phyloP scores from a whole-genome alignment of 2,329 filamentous ascomycete genomes.

The Hypoxylon sp. region DNA sequence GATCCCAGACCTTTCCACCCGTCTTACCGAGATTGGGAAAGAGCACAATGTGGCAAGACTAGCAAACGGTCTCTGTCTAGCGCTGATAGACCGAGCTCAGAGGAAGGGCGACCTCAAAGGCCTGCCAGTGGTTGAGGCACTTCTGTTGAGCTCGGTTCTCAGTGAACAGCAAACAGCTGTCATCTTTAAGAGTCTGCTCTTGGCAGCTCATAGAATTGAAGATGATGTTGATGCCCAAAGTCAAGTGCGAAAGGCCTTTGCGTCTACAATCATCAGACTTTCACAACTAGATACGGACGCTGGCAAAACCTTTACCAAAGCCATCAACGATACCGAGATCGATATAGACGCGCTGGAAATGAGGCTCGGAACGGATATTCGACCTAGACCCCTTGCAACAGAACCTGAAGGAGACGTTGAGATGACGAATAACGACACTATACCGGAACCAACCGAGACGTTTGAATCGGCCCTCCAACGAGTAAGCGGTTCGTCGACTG shows the following conservation, averaged over 20 bases:
- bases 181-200: constrained; percentile 70
- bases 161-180: constrained; percentile 69
- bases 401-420: constrained; percentile 58
- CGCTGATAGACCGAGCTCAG: constrained; percentile 66
- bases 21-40: constrained; percentile 67
- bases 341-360: constrained; percentile 79
- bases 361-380: constrained; percentile 74
- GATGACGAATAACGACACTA: constrained; percentile 52
- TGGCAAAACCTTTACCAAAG: constrained; percentile 70
- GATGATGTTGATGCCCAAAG: constrained; percentile 62
- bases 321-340: constrained; percentile 71
- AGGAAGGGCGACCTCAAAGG: constrained; percentile 66
- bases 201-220: constrained; percentile 65
- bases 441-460: constrained; percentile 29
- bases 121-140: constrained; percentile 66
- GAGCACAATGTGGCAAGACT: constrained; percentile 75
- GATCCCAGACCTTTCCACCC: constrained; percentile 64
- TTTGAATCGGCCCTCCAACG: constrained; percentile 41
- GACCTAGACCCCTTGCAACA: constrained; percentile 62
- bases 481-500: constrained; percentile 43
- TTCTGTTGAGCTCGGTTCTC: constrained; percentile 67
- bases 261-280: constrained; percentile 71
- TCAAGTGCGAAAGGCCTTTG: constrained; percentile 68
- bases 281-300: constrained; percentile 66
- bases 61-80: constrained; percentile 74